A percentile compares a stretch with the other conserved stretches of the same genome.
phyloP scores from a whole-genome alignment of 306 rosid genomes.

The Elaeagnus macrophylla region DNA sequence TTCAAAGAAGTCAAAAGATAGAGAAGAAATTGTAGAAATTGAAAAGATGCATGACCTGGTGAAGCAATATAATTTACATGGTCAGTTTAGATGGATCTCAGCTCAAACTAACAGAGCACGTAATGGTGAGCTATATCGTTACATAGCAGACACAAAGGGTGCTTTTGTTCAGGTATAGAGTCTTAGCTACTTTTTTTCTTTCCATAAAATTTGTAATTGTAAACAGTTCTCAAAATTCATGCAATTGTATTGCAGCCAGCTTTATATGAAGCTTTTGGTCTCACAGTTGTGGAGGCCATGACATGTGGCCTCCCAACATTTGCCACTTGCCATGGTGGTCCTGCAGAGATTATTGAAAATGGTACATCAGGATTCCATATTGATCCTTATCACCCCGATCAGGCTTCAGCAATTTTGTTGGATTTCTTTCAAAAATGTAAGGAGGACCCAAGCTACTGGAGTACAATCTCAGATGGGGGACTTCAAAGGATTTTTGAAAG shows the following conservation, averaged over 20 bases:
- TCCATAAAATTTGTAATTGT: slow-evolving; percentile 1
- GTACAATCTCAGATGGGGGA: slow-evolving; percentile 64
- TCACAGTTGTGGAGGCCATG: slow-evolving; percentile 96
- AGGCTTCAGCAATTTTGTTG: slow-evolving; percentile 40
- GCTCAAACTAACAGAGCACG: slow-evolving; percentile 86
- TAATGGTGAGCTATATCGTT: slow-evolving; percentile 89
- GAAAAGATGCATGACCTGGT: slow-evolving; percentile 84
- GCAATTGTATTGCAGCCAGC: slow-evolving; percentile 65
- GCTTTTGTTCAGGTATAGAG: slow-evolving; percentile 73
- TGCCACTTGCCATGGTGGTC: slow-evolving; percentile 93
- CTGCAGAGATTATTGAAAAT: slow-evolving; percentile 88
- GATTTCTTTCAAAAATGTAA: slow-evolving; percentile 58
- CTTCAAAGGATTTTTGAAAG: slow-evolving; percentile 75
- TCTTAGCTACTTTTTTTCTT: slow-evolving; percentile 2
- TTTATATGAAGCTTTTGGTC: slow-evolving; percentile 93
- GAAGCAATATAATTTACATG: slow-evolving; percentile 43
- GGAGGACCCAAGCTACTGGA: slow-evolving; percentile 67
- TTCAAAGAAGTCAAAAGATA: slow-evolving; percentile 63
- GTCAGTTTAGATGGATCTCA: slow-evolving; percentile 77
- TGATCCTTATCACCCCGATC: slow-evolving; percentile 87
- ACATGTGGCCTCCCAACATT: slow-evolving; percentile 85
- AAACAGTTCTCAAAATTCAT: not conserved
- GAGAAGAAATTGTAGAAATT: slow-evolving; percentile 86
- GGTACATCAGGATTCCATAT: slow-evolving; percentile 83
- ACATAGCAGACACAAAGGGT: slow-evolving; percentile 77